Base-by-base conservation (phyloP, 176 grass and related monocot genomes). In the Rhynchospora pubera region DNA sequence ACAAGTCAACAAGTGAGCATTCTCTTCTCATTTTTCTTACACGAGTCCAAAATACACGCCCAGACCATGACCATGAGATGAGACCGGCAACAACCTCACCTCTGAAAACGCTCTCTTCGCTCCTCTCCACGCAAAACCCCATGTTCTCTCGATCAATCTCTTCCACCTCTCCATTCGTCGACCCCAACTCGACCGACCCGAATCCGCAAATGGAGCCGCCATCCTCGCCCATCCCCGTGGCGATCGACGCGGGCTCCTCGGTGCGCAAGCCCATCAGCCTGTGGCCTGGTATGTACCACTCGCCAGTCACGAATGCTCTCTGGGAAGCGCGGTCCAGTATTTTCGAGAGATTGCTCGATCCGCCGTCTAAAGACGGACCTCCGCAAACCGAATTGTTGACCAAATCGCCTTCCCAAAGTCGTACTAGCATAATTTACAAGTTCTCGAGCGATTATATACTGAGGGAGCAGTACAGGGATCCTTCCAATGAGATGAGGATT, bases 231-330 rank as follows among this genome's bases (percentile, higher is more conserved):
- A 91, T 93, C 78, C 85, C 83, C 51, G 87, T 93, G 50, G 87
- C 85, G 81, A 91, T 98, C 81, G 90, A 98, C 48, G 92, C 90
- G 50, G 79, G 92, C 21, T 86, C 84, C 26, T 91, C 92, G 53
- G 75, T 88, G 55, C 83, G 95, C 84, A 93, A 91, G 81, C 96
- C 92, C 62, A 87, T 94, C 9, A 94, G 96, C 85, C 84, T 98
- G 65, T 98, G 92, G 90, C 96, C 92, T 14, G 96, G 96, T 76
- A 94, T 98, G 96, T 93, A 98, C 87, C 96, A 98, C 85, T 98
- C 92, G 39, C 96, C 96, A 2, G 92, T 98, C 5, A 98, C 96
- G 53, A 98, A 93, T 56, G 96, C 92, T 44, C 84, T 98, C 2
- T 98, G 96, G 92, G 96, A 94, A 85, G 96, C 96, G 47, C 87